Base-by-base conservation (phyloP, 2,329 filamentous ascomycete species). In the Aspergillus carbonarius region DNA sequence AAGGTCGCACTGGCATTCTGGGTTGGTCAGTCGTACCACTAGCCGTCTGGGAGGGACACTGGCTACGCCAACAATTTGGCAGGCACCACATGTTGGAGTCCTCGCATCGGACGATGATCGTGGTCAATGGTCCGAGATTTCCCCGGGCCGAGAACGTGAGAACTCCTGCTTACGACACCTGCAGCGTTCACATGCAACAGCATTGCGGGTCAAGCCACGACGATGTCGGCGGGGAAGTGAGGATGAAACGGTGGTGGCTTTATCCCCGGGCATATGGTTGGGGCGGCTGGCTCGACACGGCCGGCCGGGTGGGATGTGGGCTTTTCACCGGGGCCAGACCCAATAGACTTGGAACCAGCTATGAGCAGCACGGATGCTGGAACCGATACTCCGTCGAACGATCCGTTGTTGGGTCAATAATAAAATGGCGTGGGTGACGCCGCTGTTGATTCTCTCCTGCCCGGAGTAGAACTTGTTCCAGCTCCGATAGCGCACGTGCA, bases 121-220 rank as follows among this genome's bases (percentile, higher is more conserved):
- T 5, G 32, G 23, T 58, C 40, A 55, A 15, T 17, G 12, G 6
- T 15, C 15, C 18, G n/a, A 10, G 10, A 10, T 18, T 42, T 42
- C 9, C 39, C 39, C 18, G 17, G 39, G 9, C 17, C 4, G 17
- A 18, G n/a, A n/a, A 9, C 2, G 7, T 7, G 4, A 13, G 12
- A 32, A 44, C 34, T 55, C 55, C 60, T 52, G 47, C 23, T 25
- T 54, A 35, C 23, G 65, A 56, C 8, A 34, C 70, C 10, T 51
- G 66, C 25, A 67, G 72, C 42, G 42, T 57, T 20, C 54, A 56
- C n/a, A 72, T 2, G 55, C 55, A 32, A 35, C 48, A 4, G 69
- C 73, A 58, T 46, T 74, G 25, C n/a, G 60, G 40, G 63, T 64
- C 27, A 77, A 25, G 23, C 51, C 49, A 58, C 12, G 53, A 47